phyloP scores from a whole-genome alignment of 2,329 filamentous ascomycete species.

The Scedosporium minutisporum region DNA sequence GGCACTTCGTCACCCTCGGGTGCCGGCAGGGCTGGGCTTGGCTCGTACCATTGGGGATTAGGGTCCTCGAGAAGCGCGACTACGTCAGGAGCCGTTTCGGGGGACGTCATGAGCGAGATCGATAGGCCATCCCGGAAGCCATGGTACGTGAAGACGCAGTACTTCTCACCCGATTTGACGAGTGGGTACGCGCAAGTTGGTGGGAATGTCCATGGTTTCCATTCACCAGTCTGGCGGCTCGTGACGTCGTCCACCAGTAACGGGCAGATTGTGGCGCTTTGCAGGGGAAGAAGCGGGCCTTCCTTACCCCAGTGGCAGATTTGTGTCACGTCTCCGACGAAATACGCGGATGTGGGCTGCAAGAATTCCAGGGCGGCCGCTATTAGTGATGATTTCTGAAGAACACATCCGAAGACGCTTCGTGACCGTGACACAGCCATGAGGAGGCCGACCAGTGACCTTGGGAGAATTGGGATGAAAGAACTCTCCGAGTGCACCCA shows the following conservation, averaged over 20 bases:
- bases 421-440: too few relatives aligned
- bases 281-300: background rate
- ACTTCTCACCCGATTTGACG: background rate
- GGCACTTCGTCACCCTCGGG: constrained; percentile 1
- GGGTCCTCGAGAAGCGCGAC: background rate
- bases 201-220: background rate
- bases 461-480: too few relatives aligned
- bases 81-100: constrained; percentile 1
- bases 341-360: too few relatives aligned
- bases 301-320: background rate
- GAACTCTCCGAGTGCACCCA: too few relatives aligned
- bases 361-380: too few relatives aligned
- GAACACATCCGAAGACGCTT: too few relatives aligned
- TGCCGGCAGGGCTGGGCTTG: background rate
- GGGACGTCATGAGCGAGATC: background rate
- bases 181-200: background rate
- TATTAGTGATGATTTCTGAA: too few relatives aligned
- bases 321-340: too few relatives aligned
- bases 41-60: background rate
- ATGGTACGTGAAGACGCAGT: constrained; percentile 3
- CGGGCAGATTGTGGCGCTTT: background rate
- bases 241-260: constrained; percentile 1
- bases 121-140: background rate
- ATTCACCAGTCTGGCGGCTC: background rate
- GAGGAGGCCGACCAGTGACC: too few relatives aligned